Percentiles rank a stretch among this genome's conserved stretches.
phyloP scores from a whole-genome alignment of 1,284 basidiomycete genomes.

The Porodaedalea pini region DNA sequence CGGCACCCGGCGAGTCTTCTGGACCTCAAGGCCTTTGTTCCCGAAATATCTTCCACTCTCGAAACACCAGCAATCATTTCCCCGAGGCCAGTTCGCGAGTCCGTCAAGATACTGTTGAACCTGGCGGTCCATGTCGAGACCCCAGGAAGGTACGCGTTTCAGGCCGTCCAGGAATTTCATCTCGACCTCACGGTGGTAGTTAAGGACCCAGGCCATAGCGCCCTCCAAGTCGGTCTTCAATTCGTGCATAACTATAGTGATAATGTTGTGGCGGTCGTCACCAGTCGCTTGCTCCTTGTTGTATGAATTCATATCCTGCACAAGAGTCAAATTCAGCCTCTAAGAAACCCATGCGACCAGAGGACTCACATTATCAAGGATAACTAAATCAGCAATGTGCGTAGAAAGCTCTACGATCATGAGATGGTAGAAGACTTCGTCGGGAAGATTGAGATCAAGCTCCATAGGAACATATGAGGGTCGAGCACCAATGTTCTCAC shows the following conservation, averaged over 20 bases:
- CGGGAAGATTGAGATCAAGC: conserved; percentile 49
- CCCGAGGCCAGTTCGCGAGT: conserved; percentile 36
- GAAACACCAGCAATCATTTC: conserved; percentile 43
- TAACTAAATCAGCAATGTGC: conserved; percentile 53
- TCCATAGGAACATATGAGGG: conserved; percentile 59
- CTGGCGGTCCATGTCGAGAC: too few relatives aligned
- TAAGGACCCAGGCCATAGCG: conserved; percentile 49
- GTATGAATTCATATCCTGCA: conserved; percentile 8
- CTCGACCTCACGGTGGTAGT: conserved; percentile 38
- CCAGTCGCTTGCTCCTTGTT: not conserved
- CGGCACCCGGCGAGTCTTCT: conserved; percentile 20
- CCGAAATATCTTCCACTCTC: conserved; percentile 43
- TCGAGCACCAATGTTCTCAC: conserved; percentile 56
- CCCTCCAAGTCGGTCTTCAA: too few relatives aligned
- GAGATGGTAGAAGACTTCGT: conserved; percentile 49
- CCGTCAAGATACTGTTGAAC: conserved; percentile 37
- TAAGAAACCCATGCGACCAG: conserved; percentile 17
- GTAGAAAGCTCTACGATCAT: conserved; percentile 49
- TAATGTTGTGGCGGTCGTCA: not conserved
- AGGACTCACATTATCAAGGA: conserved; percentile 54
- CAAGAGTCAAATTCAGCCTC: not conserved
- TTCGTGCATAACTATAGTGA: conserved; percentile 6
- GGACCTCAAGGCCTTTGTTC: conserved; percentile 31
- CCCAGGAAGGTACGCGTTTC: conserved; percentile 27
- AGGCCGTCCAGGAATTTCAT: not conserved